Percentiles rank a stretch among this genome's conserved stretches.
Evolutionary conservation across 768 basidiomycete genomes (phyloP).

Genomic region (Hemileccinum impolitum): DNA sequence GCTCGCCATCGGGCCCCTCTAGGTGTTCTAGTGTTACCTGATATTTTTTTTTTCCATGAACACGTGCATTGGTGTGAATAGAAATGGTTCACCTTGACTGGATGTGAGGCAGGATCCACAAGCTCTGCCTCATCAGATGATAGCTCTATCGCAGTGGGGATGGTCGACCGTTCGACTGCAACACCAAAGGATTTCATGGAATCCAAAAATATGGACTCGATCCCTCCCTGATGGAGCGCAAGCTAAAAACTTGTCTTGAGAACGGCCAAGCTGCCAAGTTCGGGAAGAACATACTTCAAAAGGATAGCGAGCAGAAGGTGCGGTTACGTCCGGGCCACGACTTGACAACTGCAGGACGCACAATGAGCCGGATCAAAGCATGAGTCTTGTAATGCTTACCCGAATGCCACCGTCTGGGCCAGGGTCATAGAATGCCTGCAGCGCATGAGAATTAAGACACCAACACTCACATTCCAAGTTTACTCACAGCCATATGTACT

Average conservation of each 20-base stretch:
- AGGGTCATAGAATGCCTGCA: slow-evolving; percentile 75
- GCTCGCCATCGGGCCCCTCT: slow-evolving; percentile 29
- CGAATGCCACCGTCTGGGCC: slow-evolving; percentile 56
- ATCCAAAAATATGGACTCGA: slow-evolving; percentile 34
- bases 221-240: slow-evolving; percentile 33
- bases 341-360: slow-evolving; percentile 48
- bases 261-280: background rate
- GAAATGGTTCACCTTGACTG: slow-evolving; percentile 16
- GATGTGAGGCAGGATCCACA: slow-evolving; percentile 19
- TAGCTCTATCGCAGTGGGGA: slow-evolving; percentile 28
- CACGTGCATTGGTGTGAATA: background rate
- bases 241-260: slow-evolving; percentile 16
- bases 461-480: background rate
- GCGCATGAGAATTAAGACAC: background rate
- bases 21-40: slow-evolving; percentile 22
- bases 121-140: slow-evolving; percentile 24
- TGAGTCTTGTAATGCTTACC: slow-evolving; percentile 29
- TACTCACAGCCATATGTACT: slow-evolving; percentile 61
- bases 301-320: slow-evolving; percentile 61
- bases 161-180: slow-evolving; percentile 32
- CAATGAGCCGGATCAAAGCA: background rate
- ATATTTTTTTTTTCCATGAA: slow-evolving; percentile 4
- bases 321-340: slow-evolving; percentile 56
- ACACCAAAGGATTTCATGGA: slow-evolving; percentile 30
- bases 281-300: slow-evolving; percentile 49